These are phyloP conservation scores for Gleditsia sinensis DNA, from an alignment of 306 rosid genomes.

Conservation along the genomic window DNA sequence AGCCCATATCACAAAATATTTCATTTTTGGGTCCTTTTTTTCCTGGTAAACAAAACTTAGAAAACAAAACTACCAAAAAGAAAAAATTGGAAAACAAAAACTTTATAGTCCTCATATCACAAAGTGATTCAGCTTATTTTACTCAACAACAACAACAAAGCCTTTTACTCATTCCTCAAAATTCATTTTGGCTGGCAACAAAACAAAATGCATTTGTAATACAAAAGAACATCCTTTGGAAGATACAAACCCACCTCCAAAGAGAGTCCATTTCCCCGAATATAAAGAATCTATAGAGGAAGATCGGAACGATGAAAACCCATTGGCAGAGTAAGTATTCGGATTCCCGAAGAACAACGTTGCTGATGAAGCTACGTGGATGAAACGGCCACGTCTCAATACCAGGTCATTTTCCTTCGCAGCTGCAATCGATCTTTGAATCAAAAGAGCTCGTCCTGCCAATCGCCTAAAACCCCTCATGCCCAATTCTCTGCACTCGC, in stretches of 20 bases:
- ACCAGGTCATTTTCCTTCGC: background rate
- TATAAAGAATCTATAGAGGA: constrained; percentile 26
- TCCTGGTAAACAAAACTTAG: background rate
- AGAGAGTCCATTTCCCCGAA: constrained; percentile 4
- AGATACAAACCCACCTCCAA: constrained; percentile 41
- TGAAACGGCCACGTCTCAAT: constrained; percentile 31
- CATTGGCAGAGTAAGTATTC: constrained; percentile 27
- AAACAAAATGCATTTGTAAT: background rate
- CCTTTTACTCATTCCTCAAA: background rate
- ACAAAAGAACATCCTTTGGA: background rate
- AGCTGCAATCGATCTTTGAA: constrained; percentile 1
- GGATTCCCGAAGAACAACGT: constrained; percentile 33
- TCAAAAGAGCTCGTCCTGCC: constrained; percentile 39
- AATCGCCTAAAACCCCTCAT: constrained; percentile 57
- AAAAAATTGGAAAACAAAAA: too few relatives aligned
- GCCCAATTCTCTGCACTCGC: background rate
- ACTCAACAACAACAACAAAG: too few relatives aligned
- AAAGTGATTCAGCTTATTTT: background rate
- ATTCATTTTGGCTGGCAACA: background rate
- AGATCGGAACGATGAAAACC: constrained; percentile 28
- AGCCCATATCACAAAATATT: background rate
- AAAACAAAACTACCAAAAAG: too few relatives aligned
- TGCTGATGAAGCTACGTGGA: constrained; percentile 34
- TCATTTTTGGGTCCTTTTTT: background rate
- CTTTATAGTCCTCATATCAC: background rate